A percentile compares a stretch with the other conserved stretches of the same genome.
These are phyloP conservation scores for Paracoccidioides lutzii DNA, from an alignment of 2,329 filamentous ascomycete genomes.

Conservation along the genomic window DNA sequence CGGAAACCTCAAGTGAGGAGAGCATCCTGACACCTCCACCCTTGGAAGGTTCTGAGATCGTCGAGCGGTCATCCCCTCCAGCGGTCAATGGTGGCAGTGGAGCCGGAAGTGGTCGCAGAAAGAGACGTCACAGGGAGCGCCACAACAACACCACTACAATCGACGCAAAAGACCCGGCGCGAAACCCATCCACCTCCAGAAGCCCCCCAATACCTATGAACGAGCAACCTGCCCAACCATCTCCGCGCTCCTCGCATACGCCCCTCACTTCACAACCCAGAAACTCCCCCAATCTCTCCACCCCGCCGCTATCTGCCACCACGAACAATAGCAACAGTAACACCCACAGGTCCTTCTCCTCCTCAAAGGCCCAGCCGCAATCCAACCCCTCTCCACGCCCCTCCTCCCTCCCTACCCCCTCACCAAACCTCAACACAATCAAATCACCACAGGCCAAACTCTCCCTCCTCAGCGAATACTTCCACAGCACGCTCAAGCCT, in stretches of 20 bases:
- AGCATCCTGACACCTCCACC: background rate
- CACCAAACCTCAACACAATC: conserved; percentile 20
- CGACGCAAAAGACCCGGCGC: conserved; percentile 9
- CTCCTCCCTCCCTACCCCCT: conserved; percentile 16
- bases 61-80: background rate
- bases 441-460: conserved; percentile 27
- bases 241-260: conserved; percentile 4
- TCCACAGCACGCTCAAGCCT: conserved; percentile 27
- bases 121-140: conserved; percentile 8
- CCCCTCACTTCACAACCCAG: conserved; percentile 5
- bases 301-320: conserved; percentile 10
- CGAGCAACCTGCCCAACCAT: conserved; percentile 10
- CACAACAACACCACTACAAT: conserved; percentile 13
- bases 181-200: conserved; percentile 11
- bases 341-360: conserved; percentile 7
- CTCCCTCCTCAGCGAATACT: conserved; percentile 24
- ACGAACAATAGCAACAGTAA: too few species aligned
- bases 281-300: conserved; percentile 13
- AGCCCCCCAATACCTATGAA: background rate
- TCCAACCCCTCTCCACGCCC: conserved; percentile 13
- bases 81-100: background rate
- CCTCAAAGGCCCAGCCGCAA: background rate
- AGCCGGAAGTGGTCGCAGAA: conserved; percentile 1
- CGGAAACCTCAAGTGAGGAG: conserved; percentile 16
- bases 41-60: background rate